Evolutionary conservation across 108 stramenopile genomes (phyloP), one percentile per base, ranked within the genome.

Genomic region (Cyclotella choctawhatcheeana): DNA sequence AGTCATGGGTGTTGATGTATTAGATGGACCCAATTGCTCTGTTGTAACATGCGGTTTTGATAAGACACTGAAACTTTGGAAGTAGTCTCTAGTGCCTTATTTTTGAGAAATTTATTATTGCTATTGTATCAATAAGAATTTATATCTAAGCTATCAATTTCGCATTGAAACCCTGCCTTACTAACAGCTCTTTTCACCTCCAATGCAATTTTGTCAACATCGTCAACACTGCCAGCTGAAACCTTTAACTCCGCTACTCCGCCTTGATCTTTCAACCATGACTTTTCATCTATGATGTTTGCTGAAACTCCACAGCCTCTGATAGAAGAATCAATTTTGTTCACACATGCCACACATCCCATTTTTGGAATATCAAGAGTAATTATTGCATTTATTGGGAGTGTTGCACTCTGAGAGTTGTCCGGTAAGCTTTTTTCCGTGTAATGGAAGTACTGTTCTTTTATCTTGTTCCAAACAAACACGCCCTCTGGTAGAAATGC

Each of bases 51-150:
- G 92, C 75, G 95, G 95, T 10, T 96, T 80, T 78, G 95, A 96
- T 69, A 93, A 93, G 77, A 96, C 95, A 4, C 70, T 96, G 37
- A 96, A 96, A 67, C 66, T 92, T 3, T 96, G 94, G 94, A 82
- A 71, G 47, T 91, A 77, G 76, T 44, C 2, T 25, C 0, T 17
- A n/a, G n/a, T n/a, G n/a, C n/a, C n/a, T 6, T 2, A 37, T 54
- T 33, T 8, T 17, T 22, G 31, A 27, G 4, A 30, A 51, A 10
- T 20, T 34, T 67, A 18, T 40, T 10, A 40, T 12, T 14, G 4
- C 6, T 18, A 50, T n/a, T 22, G 2, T n/a, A 52, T 52, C 21
- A 44, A 18, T 24, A 27, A 35, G 18, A 20, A 64, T 45, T 43
- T 31, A 74, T 43, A 14, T 44, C 33, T 55, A 77, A 55, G 40